Conservation (phyloP, 129 eudicot genomes). For the Flaveria trinervia region DNA sequence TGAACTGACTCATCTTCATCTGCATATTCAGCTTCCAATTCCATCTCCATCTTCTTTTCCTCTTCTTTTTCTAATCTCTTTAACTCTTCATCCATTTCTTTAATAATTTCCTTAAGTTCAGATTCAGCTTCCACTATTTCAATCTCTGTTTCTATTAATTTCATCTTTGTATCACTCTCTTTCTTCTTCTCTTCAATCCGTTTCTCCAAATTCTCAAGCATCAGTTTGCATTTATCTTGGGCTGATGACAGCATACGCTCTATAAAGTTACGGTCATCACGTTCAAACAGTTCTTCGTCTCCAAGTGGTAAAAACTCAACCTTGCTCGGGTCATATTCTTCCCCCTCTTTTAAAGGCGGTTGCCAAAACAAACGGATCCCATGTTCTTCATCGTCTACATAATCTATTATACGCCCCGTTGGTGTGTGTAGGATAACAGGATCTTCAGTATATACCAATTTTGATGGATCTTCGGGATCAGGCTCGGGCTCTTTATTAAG, state of each 20-base stretch:
- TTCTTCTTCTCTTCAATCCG: slow-evolving; percentile 62
- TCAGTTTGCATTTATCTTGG: slow-evolving; percentile 41
- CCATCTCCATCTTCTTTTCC: slow-evolving; percentile 52
- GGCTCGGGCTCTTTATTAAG: slow-evolving; percentile 84
- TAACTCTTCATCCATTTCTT: slow-evolving; percentile 76
- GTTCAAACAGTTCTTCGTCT: slow-evolving; percentile 53
- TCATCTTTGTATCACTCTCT: slow-evolving; percentile 39
- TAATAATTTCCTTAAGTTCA: slow-evolving; percentile 58
- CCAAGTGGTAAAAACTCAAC: slow-evolving; percentile 75
- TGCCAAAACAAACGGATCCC: slow-evolving; percentile 87
- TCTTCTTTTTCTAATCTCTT: slow-evolving; percentile 67
- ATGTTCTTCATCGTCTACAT: slow-evolving; percentile 81
- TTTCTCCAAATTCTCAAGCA: slow-evolving; percentile 52
- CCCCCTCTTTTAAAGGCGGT: slow-evolving; percentile 59
- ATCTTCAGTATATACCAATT: slow-evolving; percentile 66
- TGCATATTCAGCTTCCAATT: slow-evolving; percentile 26
- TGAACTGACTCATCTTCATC: slow-evolving; percentile 12
- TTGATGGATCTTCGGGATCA: slow-evolving; percentile 83
- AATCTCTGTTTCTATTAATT: slow-evolving; percentile 51
- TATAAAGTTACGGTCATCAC: slow-evolving; percentile 36
- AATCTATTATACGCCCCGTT: slow-evolving; percentile 69
- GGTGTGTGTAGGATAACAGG: slow-evolving; percentile 88
- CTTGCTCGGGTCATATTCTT: slow-evolving; percentile 61
- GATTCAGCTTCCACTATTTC: slow-evolving; percentile 71
- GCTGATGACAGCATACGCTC: slow-evolving; percentile 37